phyloP scores from a whole-genome alignment of 331 rosid species.

The Dryas integrifolia region DNA sequence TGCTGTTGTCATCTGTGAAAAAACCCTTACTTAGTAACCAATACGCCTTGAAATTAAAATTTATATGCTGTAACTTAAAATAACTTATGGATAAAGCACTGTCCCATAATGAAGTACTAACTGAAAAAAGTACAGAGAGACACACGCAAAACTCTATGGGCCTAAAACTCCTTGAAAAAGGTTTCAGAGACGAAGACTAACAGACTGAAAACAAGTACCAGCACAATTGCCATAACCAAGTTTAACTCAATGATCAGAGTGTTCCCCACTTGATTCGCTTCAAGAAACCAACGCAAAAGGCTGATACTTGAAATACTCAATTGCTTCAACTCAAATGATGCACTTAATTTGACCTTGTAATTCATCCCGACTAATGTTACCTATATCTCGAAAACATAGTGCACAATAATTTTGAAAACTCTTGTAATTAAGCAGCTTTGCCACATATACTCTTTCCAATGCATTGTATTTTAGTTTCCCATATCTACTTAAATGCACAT shows the following conservation, averaged over 20 bases:
- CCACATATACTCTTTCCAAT: neutral
- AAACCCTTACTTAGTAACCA: conserved; percentile 26
- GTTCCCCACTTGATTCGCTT: neutral
- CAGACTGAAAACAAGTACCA: neutral
- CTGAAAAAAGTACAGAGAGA: neutral
- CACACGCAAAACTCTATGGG: neutral
- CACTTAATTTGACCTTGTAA: neutral
- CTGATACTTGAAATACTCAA: neutral
- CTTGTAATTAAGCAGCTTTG: too few species aligned
- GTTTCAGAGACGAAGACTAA: neutral
- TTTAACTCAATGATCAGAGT: neutral
- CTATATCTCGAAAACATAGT: neutral
- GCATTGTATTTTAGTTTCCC: too few species aligned
- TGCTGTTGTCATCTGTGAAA: conserved; percentile 84
- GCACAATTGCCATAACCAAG: neutral
- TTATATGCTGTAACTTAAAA: neutral
- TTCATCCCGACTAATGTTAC: neutral
- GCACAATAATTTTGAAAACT: neutral
- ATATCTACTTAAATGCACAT: neutral
- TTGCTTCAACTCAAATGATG: conserved; percentile 4
- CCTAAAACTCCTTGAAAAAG: neutral
- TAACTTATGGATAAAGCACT: neutral
- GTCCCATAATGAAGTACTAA: neutral
- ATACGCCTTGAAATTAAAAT: neutral
- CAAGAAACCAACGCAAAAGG: neutral